These are phyloP conservation scores for Fraxinus paxiana DNA, from an alignment of 305 asterid species.

Conservation along the genomic window DNA sequence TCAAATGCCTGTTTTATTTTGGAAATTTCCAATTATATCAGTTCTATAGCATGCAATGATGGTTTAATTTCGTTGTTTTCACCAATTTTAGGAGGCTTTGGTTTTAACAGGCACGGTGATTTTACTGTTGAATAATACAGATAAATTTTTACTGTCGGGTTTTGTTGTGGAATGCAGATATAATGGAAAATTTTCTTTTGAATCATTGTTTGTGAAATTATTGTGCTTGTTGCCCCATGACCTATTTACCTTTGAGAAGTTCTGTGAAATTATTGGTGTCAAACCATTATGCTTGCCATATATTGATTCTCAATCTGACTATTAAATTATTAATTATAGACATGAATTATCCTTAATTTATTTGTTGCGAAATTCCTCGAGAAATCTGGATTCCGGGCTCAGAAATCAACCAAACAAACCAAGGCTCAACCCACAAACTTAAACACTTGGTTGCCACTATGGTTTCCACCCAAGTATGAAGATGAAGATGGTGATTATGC, in stretches of 20 bases:
- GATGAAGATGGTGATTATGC: too few relatives aligned
- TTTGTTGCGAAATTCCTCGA: neutral
- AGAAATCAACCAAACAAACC: too few relatives aligned
- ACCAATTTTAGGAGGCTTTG: neutral
- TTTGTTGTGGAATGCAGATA: neutral
- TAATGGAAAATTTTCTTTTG: neutral
- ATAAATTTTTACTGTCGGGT: neutral
- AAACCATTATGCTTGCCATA: neutral
- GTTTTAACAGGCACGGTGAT: neutral
- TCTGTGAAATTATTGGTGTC: neutral
- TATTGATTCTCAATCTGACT: neutral
- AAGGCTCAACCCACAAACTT: too few relatives aligned
- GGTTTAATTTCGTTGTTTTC: neutral
- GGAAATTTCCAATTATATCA: neutral
- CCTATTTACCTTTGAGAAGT: neutral
- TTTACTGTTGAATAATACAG: neutral
- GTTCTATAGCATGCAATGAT: neutral
- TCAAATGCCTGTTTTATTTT: neutral
- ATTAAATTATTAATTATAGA: neutral
- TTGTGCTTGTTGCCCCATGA: neutral
- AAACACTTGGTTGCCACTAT: too few relatives aligned
- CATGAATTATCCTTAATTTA: neutral
- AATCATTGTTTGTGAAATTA: neutral
- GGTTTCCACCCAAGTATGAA: too few relatives aligned
- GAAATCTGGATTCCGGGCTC: too few relatives aligned